A percentile compares a stretch with the other conserved stretches of the same genome.
Evolutionary conservation across 129 eudicot genomes (phyloP).

Genomic region (Escallonia herrerae): DNA sequence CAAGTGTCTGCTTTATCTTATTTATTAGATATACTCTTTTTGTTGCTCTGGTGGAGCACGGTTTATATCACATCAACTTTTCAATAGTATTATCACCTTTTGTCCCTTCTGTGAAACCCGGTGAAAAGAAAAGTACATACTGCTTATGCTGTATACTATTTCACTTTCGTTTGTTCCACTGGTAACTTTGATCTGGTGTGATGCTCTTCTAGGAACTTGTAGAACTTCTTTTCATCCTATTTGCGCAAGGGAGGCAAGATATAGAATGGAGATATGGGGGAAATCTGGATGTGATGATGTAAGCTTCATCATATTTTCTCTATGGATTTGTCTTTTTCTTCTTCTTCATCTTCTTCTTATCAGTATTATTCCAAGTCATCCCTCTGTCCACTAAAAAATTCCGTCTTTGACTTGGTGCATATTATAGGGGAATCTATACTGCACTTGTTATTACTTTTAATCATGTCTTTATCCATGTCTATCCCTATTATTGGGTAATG

Average conservation of each 20-base stretch:
- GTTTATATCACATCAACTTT: not conserved
- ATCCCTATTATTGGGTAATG: too few species aligned
- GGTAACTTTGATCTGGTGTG: not conserved
- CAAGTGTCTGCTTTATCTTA: not conserved
- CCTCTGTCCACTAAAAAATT: too few species aligned
- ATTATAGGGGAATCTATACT: too few species aligned
- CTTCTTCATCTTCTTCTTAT: too few species aligned
- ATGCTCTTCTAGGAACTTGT: conserved; percentile 66
- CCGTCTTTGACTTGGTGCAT: too few species aligned
- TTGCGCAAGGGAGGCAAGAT: conserved; percentile 95
- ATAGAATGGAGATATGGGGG: conserved; percentile 97
- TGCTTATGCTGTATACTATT: too few species aligned
- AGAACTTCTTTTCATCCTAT: conserved; percentile 92
- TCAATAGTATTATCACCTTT: not conserved
- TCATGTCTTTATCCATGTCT: too few species aligned
- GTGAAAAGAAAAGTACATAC: too few species aligned
- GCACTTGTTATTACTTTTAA: too few species aligned
- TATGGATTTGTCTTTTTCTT: not conserved
- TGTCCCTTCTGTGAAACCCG: not conserved
- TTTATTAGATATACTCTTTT: not conserved
- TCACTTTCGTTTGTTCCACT: not conserved
- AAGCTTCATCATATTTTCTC: conserved; percentile 16
- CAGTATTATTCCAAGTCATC: too few species aligned
- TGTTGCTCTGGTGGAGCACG: conserved; percentile 1
- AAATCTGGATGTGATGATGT: conserved; percentile 97